Evolutionary conservation across 139 green algal genomes (phyloP).

Genomic region (Edaphochlamys debaryana): DNA sequence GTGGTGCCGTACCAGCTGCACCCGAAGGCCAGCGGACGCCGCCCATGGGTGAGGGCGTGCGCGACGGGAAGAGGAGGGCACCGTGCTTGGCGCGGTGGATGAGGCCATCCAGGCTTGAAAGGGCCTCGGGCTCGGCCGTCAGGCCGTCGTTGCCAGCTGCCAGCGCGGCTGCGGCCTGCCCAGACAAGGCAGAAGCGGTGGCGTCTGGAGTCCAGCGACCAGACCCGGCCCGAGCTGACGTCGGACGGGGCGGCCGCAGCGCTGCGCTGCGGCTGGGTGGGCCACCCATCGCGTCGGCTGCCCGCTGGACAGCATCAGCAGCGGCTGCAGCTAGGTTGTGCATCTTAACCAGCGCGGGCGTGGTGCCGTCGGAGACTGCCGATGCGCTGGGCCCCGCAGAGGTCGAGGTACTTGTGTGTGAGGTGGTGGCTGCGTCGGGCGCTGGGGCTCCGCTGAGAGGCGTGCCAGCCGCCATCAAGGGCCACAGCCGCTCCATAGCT

Average conservation of each 20-base stretch:
- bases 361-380: not conserved
- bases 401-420: not conserved
- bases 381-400: not conserved
- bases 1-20: too few relatives aligned
- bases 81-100: slow-evolving; percentile 15
- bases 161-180: not conserved
- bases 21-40: not conserved
- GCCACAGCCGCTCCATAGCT: not conserved
- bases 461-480: not conserved
- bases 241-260: not conserved
- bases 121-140: too few relatives aligned
- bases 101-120: not conserved
- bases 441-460: not conserved
- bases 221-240: not conserved
- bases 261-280: not conserved
- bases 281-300: not conserved
- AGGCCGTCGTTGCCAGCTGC: not conserved
- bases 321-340: slow-evolving; percentile 8
- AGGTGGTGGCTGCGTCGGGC: not conserved
- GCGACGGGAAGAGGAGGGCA: slow-evolving; percentile 13
- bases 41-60: slow-evolving; percentile 24
- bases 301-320: not conserved
- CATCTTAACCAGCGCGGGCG: slow-evolving; percentile 20
- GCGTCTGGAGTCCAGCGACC: not conserved
- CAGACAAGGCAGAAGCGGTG: not conserved